phyloP scores from a whole-genome alignment of 176 grass and related monocot genomes.

The Thalia dealbata region DNA sequence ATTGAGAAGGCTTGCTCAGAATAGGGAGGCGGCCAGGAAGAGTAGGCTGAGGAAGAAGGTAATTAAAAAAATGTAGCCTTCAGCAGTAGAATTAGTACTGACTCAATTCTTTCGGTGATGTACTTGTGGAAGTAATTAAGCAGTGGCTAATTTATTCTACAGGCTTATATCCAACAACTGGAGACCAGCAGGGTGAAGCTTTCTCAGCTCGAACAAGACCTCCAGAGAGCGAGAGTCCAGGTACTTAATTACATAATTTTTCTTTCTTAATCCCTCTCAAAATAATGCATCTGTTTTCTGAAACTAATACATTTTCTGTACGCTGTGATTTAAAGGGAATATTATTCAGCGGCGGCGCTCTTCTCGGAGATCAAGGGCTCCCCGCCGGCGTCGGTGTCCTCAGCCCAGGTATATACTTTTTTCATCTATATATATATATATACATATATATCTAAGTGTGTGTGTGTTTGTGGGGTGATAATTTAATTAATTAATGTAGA shows the following conservation, averaged over 20 bases:
- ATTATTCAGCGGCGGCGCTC: slow-evolving; percentile 23
- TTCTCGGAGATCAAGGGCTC: slow-evolving; percentile 18
- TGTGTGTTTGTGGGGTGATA: background rate
- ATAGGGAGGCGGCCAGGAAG: slow-evolving; percentile 91
- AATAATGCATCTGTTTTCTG: too few species aligned
- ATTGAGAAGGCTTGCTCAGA: slow-evolving; percentile 82
- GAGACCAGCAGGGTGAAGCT: slow-evolving; percentile 51
- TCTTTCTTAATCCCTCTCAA: too few species aligned
- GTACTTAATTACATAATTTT: background rate
- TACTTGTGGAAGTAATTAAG: background rate
- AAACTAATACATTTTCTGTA: too few species aligned
- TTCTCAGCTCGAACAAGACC: slow-evolving; percentile 42
- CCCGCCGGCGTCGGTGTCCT: slow-evolving; percentile 13
- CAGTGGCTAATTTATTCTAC: background rate
- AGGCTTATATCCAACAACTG: slow-evolving; percentile 67
- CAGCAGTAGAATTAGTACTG: too few species aligned
- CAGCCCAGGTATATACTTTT: slow-evolving; percentile 44
- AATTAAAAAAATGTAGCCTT: too few species aligned
- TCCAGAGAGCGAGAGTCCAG: slow-evolving; percentile 44
- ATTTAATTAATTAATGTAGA: slow-evolving; percentile 8
- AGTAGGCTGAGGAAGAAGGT: slow-evolving; percentile 96
- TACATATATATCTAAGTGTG: background rate
- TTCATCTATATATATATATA: background rate
- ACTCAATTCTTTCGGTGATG: too few species aligned
- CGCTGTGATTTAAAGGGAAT: too few species aligned